Conservation (phyloP, 495 filamentous ascomycete genomes). For the Daldinia concentrica region DNA sequence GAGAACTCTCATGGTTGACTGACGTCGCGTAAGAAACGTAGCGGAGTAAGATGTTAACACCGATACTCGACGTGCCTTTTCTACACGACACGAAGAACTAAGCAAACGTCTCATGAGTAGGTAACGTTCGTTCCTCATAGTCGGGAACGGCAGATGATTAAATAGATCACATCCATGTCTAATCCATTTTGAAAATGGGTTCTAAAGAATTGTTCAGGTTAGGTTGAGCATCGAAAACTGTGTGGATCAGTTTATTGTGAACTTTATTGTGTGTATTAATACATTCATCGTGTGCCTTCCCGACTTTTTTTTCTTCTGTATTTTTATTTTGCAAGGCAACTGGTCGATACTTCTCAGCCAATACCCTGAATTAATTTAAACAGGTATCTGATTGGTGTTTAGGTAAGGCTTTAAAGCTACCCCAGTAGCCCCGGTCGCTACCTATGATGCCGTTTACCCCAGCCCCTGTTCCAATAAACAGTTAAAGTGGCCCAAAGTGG, state of each 20-base stretch:
- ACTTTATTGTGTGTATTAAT: background rate
- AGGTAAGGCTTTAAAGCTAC: background rate
- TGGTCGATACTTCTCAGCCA: constrained; percentile 11
- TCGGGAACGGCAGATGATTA: constrained; percentile 6
- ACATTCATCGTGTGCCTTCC: constrained; percentile 17
- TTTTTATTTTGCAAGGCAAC: background rate
- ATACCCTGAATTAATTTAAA: constrained; percentile 3
- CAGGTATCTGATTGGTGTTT: constrained; percentile 19
- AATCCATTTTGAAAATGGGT: constrained; percentile 10
- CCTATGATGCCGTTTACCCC: background rate
- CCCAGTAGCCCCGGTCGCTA: background rate
- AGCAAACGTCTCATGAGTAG: constrained; percentile 21
- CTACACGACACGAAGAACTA: constrained; percentile 20
- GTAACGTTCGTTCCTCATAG: constrained; percentile 4
- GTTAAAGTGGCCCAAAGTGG: constrained; percentile 19
- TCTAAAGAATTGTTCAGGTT: background rate
- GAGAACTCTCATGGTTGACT: constrained; percentile 67
- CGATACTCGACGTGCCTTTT: constrained; percentile 18
- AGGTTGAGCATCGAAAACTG: background rate
- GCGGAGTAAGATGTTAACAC: background rate
- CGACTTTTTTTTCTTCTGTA: constrained; percentile 23
- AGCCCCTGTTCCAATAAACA: background rate
- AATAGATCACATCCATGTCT: constrained; percentile 16
- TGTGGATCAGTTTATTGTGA: background rate
- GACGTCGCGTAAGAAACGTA: constrained; percentile 14